Conservation (phyloP, 2,329 filamentous ascomycete genomes). For the Epicoccum sorghinum region DNA sequence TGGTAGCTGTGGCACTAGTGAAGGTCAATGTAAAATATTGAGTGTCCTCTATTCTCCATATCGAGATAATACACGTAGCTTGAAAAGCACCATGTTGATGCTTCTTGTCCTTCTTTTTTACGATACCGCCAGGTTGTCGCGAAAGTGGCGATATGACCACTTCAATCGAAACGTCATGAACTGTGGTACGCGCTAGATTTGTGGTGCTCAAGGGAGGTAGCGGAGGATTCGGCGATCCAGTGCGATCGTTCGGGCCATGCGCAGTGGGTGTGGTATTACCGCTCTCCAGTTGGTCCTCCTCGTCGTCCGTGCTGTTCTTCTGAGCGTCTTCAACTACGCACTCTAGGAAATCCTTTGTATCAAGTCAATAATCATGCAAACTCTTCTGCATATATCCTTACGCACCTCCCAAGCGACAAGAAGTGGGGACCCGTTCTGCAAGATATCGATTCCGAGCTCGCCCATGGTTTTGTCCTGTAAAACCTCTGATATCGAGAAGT, state of each 20-base stretch:
- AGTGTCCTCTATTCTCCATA: conserved; percentile 72
- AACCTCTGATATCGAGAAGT: conserved; percentile 60
- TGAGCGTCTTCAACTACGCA: conserved; percentile 50
- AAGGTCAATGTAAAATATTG: conserved; percentile 78
- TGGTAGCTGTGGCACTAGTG: conserved; percentile 59
- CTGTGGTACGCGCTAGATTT: conserved; percentile 49
- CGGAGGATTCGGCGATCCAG: conserved; percentile 12
- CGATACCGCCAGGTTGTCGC: conserved; percentile 15
- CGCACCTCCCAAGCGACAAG: conserved; percentile 58
- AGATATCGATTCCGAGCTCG: conserved; percentile 74
- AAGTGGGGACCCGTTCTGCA: conserved; percentile 67
- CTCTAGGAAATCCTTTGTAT: conserved; percentile 49
- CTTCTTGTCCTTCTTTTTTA: conserved; percentile 23
- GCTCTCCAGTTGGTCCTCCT: conserved; percentile 25
- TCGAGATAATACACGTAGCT: conserved; percentile 77
- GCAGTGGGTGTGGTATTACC: conserved; percentile 41
- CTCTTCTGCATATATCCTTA: conserved; percentile 2
- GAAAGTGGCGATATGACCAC: conserved; percentile 64
- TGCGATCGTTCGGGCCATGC: conserved; percentile 11
- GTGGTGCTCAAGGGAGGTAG: conserved; percentile 41
- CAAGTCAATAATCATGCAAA: conserved; percentile 14
- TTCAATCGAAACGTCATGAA: conserved; percentile 69
- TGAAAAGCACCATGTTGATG: conserved; percentile 51
- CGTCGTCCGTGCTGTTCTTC: conserved; percentile 17
- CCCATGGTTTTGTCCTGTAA: conserved; percentile 70